phyloP scores from a whole-genome alignment of 2,329 filamentous ascomycete genomes.

The Trematosphaeria pertusa region DNA sequence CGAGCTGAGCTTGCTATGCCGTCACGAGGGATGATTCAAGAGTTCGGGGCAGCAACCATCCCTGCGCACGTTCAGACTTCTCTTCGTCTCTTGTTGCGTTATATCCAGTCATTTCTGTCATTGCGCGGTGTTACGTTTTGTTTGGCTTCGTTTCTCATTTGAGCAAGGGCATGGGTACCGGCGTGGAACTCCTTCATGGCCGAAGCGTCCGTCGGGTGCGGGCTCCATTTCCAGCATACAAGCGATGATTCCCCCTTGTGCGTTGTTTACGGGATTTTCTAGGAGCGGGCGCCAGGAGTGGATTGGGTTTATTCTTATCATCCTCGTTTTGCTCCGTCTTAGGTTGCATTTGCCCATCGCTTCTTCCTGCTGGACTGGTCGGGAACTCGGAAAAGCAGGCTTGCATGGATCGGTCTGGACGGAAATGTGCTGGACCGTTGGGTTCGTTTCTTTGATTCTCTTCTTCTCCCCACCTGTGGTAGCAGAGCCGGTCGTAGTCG shows the following conservation, averaged over 20 bases:
- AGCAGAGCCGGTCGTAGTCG: no score
- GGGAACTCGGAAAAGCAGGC: constrained; percentile 26
- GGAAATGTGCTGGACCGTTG: constrained; percentile 16
- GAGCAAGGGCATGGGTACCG: constrained; percentile 49
- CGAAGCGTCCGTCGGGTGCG: constrained; percentile 43
- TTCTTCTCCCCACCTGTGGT: constrained; percentile 17
- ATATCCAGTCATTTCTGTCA: constrained; percentile 52
- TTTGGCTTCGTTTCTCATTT: constrained; percentile 43
- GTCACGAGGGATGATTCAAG: constrained; percentile 46
- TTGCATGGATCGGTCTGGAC: constrained; percentile 18
- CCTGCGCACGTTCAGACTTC: constrained; percentile 37
- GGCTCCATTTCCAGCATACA: constrained; percentile 51
- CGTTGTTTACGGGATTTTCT: constrained; percentile 41
- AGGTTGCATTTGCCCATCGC: constrained; percentile 15
- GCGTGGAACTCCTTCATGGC: constrained; percentile 45
- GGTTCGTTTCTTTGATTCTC: constrained; percentile 10
- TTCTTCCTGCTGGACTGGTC: constrained; percentile 22
- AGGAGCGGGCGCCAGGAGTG: constrained; percentile 36
- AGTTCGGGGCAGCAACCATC: constrained; percentile 42
- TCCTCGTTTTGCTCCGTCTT: constrained; percentile 10
- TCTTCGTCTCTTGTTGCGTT: constrained; percentile 45
- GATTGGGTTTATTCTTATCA: constrained; percentile 15
- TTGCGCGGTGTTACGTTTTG: constrained; percentile 49
- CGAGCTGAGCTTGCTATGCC: constrained; percentile 28
- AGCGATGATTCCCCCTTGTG: constrained; percentile 54